Evolutionary conservation across 306 rosid species (phyloP).

Genomic region (Rosa rugosa): DNA sequence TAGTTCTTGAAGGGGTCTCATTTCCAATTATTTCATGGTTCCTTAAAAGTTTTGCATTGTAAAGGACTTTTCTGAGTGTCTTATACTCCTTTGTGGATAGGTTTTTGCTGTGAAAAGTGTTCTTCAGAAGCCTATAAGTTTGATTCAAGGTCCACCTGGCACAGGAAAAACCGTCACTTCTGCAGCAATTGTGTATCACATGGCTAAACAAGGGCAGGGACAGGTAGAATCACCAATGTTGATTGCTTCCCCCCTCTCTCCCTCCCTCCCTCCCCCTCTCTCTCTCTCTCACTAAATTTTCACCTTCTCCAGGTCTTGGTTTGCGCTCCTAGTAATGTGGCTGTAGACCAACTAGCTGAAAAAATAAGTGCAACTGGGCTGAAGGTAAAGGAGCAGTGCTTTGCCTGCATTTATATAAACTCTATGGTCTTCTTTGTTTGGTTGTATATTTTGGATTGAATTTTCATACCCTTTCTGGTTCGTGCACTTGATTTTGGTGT

Average conservation of each 20-base stretch:
- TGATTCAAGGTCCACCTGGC: constrained; percentile 99
- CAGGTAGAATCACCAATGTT: constrained; percentile 49
- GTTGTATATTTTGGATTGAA: constrained; percentile 6
- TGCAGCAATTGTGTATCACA: constrained; percentile 98
- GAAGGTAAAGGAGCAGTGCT: constrained; percentile 56
- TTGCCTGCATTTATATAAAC: neutral
- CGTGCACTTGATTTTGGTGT: neutral
- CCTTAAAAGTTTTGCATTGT: neutral
- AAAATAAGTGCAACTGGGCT: constrained; percentile 97
- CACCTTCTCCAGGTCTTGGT: constrained; percentile 74
- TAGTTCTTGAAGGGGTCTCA: neutral
- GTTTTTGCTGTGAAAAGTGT: constrained; percentile 98
- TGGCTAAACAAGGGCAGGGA: constrained; percentile 99
- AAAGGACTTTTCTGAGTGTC: constrained; percentile 1
- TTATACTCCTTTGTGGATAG: constrained; percentile 35
- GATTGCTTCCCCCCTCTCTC: neutral
- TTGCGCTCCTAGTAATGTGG: constrained; percentile 98
- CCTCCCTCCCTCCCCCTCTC: neutral
- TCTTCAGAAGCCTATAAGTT: constrained; percentile 97
- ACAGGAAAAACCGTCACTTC: constrained; percentile 99
- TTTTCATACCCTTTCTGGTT: neutral
- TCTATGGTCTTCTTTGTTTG: neutral
- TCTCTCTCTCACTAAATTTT: neutral
- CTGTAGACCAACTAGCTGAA: constrained; percentile 97
- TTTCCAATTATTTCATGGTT: neutral